A percentile compares a stretch with the other conserved stretches of the same genome.
Evolutionary conservation across 768 basidiomycete genomes (phyloP).

Genomic region (Exidia glandulosa): DNA sequence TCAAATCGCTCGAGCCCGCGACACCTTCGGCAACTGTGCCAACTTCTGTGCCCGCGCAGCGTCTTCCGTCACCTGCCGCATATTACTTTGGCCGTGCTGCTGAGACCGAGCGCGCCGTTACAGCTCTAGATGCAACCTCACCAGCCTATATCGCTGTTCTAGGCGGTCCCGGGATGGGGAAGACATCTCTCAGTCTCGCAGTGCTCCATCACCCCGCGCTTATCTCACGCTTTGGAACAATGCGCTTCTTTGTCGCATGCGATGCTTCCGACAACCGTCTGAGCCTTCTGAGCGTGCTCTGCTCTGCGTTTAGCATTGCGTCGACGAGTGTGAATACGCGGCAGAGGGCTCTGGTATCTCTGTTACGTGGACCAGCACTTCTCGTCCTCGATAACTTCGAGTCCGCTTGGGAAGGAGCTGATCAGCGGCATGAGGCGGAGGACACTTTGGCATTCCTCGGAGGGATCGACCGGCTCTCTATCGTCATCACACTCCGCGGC

Average conservation of each 20-base stretch:
- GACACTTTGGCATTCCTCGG: not conserved
- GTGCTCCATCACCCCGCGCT: constrained; percentile 17
- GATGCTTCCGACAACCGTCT: constrained; percentile 3
- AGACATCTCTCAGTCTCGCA: constrained; percentile 26
- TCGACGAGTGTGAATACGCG: not conserved
- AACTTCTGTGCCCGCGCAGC: too few species aligned
- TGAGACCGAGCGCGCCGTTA: not conserved
- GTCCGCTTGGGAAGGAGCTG: not conserved
- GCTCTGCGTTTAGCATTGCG: not conserved
- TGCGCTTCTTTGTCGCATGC: constrained; percentile 26
- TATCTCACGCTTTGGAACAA: constrained; percentile 13
- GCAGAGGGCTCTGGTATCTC: not conserved
- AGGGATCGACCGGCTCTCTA: not conserved
- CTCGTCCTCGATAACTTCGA: not conserved
- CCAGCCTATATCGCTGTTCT: constrained; percentile 8
- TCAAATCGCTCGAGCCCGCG: too few species aligned
- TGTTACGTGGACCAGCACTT: constrained; percentile 10
- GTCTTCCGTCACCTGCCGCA: not conserved
- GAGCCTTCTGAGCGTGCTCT: not conserved
- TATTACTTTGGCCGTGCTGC: not conserved
- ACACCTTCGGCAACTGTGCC: too few species aligned
- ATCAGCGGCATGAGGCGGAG: not conserved
- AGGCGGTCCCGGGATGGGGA: constrained; percentile 27
- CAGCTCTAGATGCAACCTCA: not conserved
- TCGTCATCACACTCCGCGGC: not conserved